phyloP scores from a whole-genome alignment of 1,284 basidiomycete species.

The Leccinum fuscescens region DNA sequence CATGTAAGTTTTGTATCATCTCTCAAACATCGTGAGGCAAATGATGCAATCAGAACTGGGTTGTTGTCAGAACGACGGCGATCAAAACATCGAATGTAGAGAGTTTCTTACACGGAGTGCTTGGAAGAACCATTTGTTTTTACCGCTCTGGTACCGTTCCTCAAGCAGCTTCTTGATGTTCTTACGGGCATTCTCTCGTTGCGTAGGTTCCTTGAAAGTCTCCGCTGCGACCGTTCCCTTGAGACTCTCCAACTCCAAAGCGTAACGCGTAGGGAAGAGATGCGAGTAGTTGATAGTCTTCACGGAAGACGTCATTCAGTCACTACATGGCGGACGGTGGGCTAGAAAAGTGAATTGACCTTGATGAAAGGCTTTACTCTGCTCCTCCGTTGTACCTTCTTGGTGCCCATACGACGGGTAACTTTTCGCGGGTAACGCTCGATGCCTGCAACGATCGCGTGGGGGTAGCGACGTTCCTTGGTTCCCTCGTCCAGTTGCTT shows the following conservation, averaged over 20 bases:
- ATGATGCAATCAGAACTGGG: slow-evolving; percentile 30
- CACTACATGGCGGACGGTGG: neutral
- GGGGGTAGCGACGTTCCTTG: slow-evolving; percentile 89
- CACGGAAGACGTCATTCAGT: neutral
- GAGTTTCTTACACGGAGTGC: slow-evolving; percentile 62
- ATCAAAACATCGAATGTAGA: neutral
- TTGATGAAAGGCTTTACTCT: slow-evolving; percentile 99
- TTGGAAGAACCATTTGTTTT: slow-evolving; percentile 96
- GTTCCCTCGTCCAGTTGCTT: slow-evolving; percentile 87
- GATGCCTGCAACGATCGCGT: slow-evolving; percentile 94
- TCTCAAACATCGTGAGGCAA: slow-evolving; percentile 12
- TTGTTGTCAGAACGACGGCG: neutral
- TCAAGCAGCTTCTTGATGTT: slow-evolving; percentile 92
- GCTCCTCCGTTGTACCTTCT: slow-evolving; percentile 86
- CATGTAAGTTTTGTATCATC: slow-evolving; percentile 31
- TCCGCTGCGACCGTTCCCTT: slow-evolving; percentile 82
- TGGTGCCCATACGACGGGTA: slow-evolving; percentile 93
- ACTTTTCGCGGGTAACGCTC: slow-evolving; percentile 97
- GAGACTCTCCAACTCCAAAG: slow-evolving; percentile 88
- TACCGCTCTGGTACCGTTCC: slow-evolving; percentile 86
- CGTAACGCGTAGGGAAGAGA: slow-evolving; percentile 96
- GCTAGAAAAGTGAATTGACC: slow-evolving; percentile 49
- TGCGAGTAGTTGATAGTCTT: slow-evolving; percentile 95
- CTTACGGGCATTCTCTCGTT: slow-evolving; percentile 93
- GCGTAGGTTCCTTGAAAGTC: slow-evolving; percentile 94